Evolutionary conservation across 2,329 filamentous ascomycete genomes (phyloP), one percentile per base, ranked within the genome.

Genomic region (Alternaria triticimaculans): DNA sequence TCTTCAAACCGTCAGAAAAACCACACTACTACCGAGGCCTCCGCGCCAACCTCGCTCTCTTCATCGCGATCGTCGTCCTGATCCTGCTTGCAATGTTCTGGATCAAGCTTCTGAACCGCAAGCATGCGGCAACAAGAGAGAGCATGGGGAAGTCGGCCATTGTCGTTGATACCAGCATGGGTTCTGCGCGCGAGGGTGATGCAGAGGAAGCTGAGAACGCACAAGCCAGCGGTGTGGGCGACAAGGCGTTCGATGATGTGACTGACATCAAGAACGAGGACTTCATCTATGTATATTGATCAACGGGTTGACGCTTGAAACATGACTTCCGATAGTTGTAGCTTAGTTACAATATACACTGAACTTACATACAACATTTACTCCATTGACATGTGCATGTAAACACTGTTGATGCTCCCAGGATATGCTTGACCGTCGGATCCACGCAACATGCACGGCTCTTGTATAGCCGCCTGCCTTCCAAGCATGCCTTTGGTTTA

Each of bases 221-320:
- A 12, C 62, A 66, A n/a, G 68, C 64, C 15, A 71, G 63, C 23
- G 71, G 68, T 4, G 72, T 75, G 11, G 81, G 84, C 1, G 83
- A 86, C 25, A 83, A 85, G 66, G 83, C 85, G 2, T 87, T 87
- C 70, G 84, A 86, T 54, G 88, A 91, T 72, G 76, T 86, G 18
- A 89, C 87, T 15, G 88, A 90, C 73, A 76, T 87, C 69, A 80
- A 86, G 76, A 90, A 90, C 65, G 87, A 90, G 70, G 87, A 90
- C 64, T 90, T 90, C 70, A 82, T 89, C 7, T 90, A 87, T 76
- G 83, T 89, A 3, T 87, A 59, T 53, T 62, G 25, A 55, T 26
- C 14, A 5, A n/a, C 1, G 21, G 21, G 15, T 28, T 4, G 18
- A 7, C 15, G 37, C 37, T 8, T 5, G 15, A 14, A 37, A 8